Evolutionary conservation across 371 early-diverging fungal genomes (phyloP), one percentile per base, ranked within the genome.

Genomic region (Lichtheimia hyalospora): DNA sequence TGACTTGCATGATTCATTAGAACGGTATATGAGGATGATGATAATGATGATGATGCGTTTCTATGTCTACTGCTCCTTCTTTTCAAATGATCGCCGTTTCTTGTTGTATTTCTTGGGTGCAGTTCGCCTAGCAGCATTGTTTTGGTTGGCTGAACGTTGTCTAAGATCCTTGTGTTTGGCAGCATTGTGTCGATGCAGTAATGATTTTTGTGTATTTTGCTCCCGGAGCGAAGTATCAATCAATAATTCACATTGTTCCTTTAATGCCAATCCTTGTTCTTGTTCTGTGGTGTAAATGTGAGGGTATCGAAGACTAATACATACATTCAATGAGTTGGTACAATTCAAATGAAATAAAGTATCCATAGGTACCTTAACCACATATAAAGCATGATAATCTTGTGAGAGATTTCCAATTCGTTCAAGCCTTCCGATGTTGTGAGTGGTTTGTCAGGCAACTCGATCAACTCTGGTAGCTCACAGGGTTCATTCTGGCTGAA

Each of bases 341-440:
- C 23, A 40, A 6, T n/a, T 48, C 16, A 3, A 20, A 7, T 14
- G 20, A 12, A 25, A 5, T 25, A 25, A 14, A 20, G 7, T 5
- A 41, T 41, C 46, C 54, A 16, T 12, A 53, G 55, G 61, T 79
- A 89, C 83, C 85, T 77, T 62, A 96, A 75, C 97, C 97, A 96
- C 70, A 95, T 77, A 61, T 94, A 97, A 23, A 93, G 62, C 73
- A 92, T 88, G 24, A 94, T 87, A 3, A 76, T 64, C 48, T 89
- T 85, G 67, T 97, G 97, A 41, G 65, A 58, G 14, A 64, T 68
- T 71, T 97, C 97, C 6, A 95, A 66, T 0, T 58, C 43, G 4
- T 60, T 44, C 21, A 96, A 71, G 12, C 61, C 64, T 41, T 72
- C 68, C 23, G 67, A 58, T 18, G 46, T 53, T 0, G 49, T 60